Evolutionary conservation across 1,139 yeast genomes (phyloP), one percentile per base, ranked within the genome.

Genomic region (Meyerozyma guilliermondii): DNA sequence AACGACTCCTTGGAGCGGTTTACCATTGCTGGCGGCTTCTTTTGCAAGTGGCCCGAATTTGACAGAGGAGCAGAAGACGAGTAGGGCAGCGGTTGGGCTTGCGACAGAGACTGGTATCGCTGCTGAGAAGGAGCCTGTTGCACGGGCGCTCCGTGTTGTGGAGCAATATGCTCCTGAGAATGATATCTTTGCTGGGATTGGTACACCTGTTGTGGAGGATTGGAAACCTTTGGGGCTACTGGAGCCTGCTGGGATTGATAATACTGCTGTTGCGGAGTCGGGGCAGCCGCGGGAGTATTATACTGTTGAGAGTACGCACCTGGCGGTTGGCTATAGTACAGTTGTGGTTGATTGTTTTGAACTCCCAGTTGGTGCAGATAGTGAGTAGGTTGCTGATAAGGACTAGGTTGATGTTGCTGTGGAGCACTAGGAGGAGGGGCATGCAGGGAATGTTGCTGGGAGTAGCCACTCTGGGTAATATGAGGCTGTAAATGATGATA

Each of bases 291-390:
- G 8, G 23, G 36, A 13, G 33, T 17, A 14, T 23, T 14, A 26
- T 28, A 27, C 28, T 35, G 35, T 31, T 39, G 27, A 2, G 35
- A 11, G 27, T 11, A 28, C 35, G 35, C 26, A 9, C 39, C 39
- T 24, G 39, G 30, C 11, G 39, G 39, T 16, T 36, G 39, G 13
- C 36, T 33, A 14, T 33, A 33, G 24, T 33, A 33, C 36, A 47
- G 50, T 35, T 45, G 49, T 9, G 39, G 46, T 35, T 38, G 51
- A 35, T 46, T 37, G 29, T 44, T 42, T 28, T 42, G 46, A 14
- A 54, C 45, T 49, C n/a, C 50, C 41, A 22, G 61, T 55, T 20
- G 63, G 51, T 13, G 59, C 50, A 29, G 44, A 41, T 36, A 51
- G 37, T 28, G 49, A 46, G 35, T 47, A 39, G 43, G 42, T 33